A percentile compares a stretch with the other conserved stretches of the same genome.
These are phyloP conservation scores for Suillus plorans DNA, from an alignment of 768 basidiomycete species.

Conservation along the genomic window DNA sequence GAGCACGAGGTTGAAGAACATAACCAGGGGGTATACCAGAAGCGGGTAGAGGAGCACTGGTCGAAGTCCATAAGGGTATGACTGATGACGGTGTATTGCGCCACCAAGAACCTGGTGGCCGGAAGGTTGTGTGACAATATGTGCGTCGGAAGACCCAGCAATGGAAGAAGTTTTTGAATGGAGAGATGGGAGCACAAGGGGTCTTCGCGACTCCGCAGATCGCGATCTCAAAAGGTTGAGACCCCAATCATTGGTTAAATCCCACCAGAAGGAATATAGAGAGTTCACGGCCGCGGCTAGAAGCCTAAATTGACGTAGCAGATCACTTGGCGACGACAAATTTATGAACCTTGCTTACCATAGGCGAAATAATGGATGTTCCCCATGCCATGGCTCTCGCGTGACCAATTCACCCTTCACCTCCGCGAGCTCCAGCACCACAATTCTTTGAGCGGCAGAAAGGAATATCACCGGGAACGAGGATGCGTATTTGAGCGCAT, in stretches of 20 bases:
- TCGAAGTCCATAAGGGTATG: slow-evolving; percentile 74
- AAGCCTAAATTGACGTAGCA: slow-evolving; percentile 52
- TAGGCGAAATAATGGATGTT: slow-evolving; percentile 76
- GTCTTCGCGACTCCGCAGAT: slow-evolving; percentile 30
- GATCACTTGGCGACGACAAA: slow-evolving; percentile 1
- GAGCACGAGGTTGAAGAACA: slow-evolving; percentile 82
- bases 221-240: slow-evolving; percentile 63
- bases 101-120: slow-evolving; percentile 2
- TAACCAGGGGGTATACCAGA: slow-evolving; percentile 77
- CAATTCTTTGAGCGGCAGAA: slow-evolving; percentile 83
- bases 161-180: slow-evolving; percentile 35
- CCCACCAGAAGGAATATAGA: slow-evolving; percentile 98
- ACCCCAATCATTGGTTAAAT: slow-evolving; percentile 98
- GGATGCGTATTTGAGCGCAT: slow-evolving; percentile 94
- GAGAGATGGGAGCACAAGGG: slow-evolving; percentile 45
- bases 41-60: slow-evolving; percentile 75
- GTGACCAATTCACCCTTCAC: slow-evolving; percentile 44
- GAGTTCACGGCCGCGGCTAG: slow-evolving; percentile 86
- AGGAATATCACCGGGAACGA: slow-evolving; percentile 96
- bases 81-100: slow-evolving; percentile 18
- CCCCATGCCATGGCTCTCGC: slow-evolving; percentile 64
- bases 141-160: slow-evolving; percentile 16
- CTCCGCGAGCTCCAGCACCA: slow-evolving; percentile 57
- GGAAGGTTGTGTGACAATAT: slow-evolving; percentile 6
- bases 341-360: slow-evolving; percentile 65